Evolutionary conservation across 352 stramenopile genomes (phyloP), one percentile per base, ranked within the genome.

Genomic region (Phytophthora melonis): DNA sequence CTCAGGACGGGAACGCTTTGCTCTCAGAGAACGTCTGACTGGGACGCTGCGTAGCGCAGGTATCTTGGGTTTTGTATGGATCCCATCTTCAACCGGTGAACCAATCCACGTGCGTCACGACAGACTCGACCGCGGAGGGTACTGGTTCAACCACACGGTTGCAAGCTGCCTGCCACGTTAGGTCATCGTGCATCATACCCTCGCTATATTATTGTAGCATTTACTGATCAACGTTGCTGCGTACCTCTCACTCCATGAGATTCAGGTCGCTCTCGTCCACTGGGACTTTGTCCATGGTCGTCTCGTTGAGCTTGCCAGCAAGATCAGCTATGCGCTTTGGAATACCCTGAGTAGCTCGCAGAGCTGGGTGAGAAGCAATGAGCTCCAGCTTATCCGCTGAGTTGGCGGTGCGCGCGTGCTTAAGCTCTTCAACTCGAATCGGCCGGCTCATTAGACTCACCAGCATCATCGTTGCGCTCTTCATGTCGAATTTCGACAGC

Each of bases 291-390:
- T 94, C 87, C 85, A 94, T 92, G 30, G 80, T 72, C 41, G 78
- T 82, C 53, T 92, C 80, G 43, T 92, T 94, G 7, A 94, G 75
- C 43, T 78, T 82, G 9, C 85, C 87, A 14, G 83, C 87, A 55
- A 94, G 85, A 65, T 93, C 86, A 5, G 87, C 87, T 70, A 94
- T 87, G 10, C 82, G 77, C 49, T 92, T 92, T 0, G 87, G 87
- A 58, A 91, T 88, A 13, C 87, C 87, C 14, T 80, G 66, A 0
- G 85, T 93, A 18, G 84, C 82, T 63, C 86, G 55, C 32, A 94
- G 61, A 34, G 82, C 87, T 21, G 87, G 87, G 53, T 94, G 87
- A n/a, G 78, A 84, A n/a, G 85, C 77, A 55, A 94, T 90, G 5
- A 91, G 55, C 57, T 94, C 87, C n/a, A 94, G 56, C 61, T 93